Evolutionary conservation across 2,329 filamentous ascomycete species (phyloP), one percentile per base, ranked within the genome.

Genomic region (Cladosporium colombiae): DNA sequence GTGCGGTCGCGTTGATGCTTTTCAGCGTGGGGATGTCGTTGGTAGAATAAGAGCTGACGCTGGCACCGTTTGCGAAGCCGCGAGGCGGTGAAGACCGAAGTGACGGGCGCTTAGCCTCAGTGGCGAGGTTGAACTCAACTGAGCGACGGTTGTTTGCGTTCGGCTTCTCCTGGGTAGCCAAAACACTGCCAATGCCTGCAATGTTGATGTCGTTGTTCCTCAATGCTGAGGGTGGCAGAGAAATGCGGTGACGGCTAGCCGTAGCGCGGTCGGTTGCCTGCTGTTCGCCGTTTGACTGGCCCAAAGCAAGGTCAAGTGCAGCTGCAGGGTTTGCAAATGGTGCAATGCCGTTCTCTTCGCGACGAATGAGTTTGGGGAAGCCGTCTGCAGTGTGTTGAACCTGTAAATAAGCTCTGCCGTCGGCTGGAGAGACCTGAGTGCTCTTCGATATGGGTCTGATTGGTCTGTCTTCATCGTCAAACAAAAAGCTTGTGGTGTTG

Each of bases 11-110:
- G 64, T 85, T 84, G 63, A 85, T 82, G 70, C 84, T 89, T 85
- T 95, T 96, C 74, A 93, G 83, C 8, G 93, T 96, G 5, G 93
- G 91, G 23, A 97, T 84, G 74, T 98, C 93, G 77, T 91, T 95
- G 63, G 92, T 88, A 11, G 95, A 97, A 81, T 91, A 97, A 0
- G 94, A 97, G 53, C 91, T 79, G 81, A 91, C 92, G 33, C 89
- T 86, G 62, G 86, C 86, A 29, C 86, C 83, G 76, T 90, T 85
- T 67, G 73, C 74, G 75, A 72, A 82, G 80, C 73, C 84, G 70
- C 75, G 86, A 86, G 69, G 89, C 79, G 62, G 88, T 88, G 79
- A 89, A 83, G 69, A 86, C 83, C 79, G 73, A 58, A 79, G 78
- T 65, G 78, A 78, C 14, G 81, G 78, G 62, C 81, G 81, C 76